phyloP scores from a whole-genome alignment of 2,329 filamentous ascomycete genomes.

The Aquanectria penicillioides region DNA sequence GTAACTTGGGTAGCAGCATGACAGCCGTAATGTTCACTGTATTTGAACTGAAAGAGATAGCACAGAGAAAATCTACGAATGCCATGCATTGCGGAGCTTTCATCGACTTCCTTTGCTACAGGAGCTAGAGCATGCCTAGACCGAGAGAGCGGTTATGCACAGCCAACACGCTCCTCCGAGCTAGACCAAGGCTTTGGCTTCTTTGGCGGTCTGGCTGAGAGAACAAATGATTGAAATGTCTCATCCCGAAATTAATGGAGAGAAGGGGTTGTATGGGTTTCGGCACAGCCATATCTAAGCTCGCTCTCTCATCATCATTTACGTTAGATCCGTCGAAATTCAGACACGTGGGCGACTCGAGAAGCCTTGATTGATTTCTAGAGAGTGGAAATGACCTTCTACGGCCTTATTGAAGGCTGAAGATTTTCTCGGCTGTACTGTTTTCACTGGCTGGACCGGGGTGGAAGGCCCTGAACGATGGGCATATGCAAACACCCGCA shows the following conservation, averaged over 20 bases:
- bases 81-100: constrained; percentile 33
- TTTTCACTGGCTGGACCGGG: constrained; percentile 35
- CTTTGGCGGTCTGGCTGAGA: constrained; percentile 19
- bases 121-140: constrained; percentile 22
- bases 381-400: neutral
- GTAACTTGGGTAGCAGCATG: constrained; percentile 42
- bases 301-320: constrained; percentile 20
- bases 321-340: constrained; percentile 32
- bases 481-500: constrained; percentile 39
- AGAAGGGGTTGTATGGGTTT: constrained; percentile 14
- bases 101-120: constrained; percentile 28
- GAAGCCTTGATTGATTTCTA: constrained; percentile 6
- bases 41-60: constrained; percentile 9
- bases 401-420: constrained; percentile 21
- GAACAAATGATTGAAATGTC: constrained; percentile 1
- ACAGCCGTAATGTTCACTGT: constrained; percentile 30
- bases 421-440: constrained; percentile 35
- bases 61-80: too few relatives aligned
- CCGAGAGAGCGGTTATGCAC: constrained; percentile 32
- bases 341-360: constrained; percentile 40
- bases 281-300: too few relatives aligned
- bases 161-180: constrained; percentile 23
- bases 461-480: constrained; percentile 35
- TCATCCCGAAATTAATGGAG: constrained; percentile 11
- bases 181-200: constrained; percentile 7